Conservation (phyloP, 768 basidiomycete species). For the Lactarius vividus region DNA sequence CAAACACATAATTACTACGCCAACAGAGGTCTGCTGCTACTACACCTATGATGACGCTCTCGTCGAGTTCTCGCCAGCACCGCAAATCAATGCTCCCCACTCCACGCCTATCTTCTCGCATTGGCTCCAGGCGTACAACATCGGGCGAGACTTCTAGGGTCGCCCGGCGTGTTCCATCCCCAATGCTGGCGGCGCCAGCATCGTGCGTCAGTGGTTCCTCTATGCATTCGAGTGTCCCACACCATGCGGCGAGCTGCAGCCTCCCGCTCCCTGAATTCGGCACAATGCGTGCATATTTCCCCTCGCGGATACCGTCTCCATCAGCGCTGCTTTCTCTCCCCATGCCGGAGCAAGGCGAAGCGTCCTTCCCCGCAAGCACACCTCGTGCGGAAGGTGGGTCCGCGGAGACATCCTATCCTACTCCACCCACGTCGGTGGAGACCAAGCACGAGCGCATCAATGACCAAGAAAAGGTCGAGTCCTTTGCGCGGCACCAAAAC, state of each 20-base stretch:
- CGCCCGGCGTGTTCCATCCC: conserved; percentile 15
- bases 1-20: background rate
- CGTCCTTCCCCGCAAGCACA: background rate
- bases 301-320: conserved; percentile 14
- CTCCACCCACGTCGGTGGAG: background rate
- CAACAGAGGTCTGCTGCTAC: background rate
- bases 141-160: conserved; percentile 5
- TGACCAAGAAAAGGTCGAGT: background rate
- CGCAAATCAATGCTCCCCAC: conserved; percentile 24
- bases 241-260: background rate
- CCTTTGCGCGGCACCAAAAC: background rate
- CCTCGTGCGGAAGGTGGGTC: background rate
- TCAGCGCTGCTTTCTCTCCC: background rate
- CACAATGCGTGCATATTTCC: background rate
- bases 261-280: background rate
- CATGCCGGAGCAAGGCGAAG: background rate
- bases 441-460: background rate
- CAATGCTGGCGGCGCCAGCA: background rate
- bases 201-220: background rate
- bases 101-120: conserved; percentile 13
- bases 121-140: background rate
- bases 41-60: conserved; percentile 14
- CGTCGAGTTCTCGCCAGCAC: conserved; percentile 12
- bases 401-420: background rate
- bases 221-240: background rate